Evolutionary conservation across 2,329 filamentous ascomycete species (phyloP).

Genomic region (Penicillium hesseltinei): DNA sequence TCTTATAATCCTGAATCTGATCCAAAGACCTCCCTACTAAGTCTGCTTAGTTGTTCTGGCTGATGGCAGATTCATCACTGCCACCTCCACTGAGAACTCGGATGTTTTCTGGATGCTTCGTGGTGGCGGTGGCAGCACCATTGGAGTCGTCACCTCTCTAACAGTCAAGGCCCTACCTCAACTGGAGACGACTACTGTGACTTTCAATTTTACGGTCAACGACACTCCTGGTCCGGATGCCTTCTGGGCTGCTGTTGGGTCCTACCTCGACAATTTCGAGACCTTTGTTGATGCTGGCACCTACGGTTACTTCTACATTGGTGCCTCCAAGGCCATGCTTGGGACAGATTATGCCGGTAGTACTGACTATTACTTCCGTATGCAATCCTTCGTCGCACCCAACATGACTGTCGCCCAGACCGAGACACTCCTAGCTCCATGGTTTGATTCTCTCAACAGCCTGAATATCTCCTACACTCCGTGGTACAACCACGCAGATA

Average conservation of each 20-base stretch:
- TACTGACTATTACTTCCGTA: slow-evolving; percentile 27
- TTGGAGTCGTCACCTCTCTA: slow-evolving; percentile 46
- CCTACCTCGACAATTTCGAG: slow-evolving; percentile 23
- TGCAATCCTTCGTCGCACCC: slow-evolving; percentile 24
- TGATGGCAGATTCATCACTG: slow-evolving; percentile 22
- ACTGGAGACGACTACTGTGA: slow-evolving; percentile 22
- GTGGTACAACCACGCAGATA: slow-evolving; percentile 23
- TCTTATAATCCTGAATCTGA: not conserved
- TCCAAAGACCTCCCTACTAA: not conserved
- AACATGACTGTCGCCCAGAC: slow-evolving; percentile 24
- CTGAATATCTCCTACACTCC: slow-evolving; percentile 21
- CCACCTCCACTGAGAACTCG: slow-evolving; percentile 19
- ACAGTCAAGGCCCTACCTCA: slow-evolving; percentile 23
- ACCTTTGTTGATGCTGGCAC: slow-evolving; percentile 22
- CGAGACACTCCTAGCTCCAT: slow-evolving; percentile 18
- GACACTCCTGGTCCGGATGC: slow-evolving; percentile 17
- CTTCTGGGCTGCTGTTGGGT: slow-evolving; percentile 19
- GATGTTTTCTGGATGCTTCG: slow-evolving; percentile 54
- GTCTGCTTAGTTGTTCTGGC: slow-evolving; percentile 7
- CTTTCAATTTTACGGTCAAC: slow-evolving; percentile 23
- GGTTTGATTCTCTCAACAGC: slow-evolving; percentile 20
- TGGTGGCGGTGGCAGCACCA: slow-evolving; percentile 55
- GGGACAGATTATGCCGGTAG: slow-evolving; percentile 19
- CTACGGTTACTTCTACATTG: slow-evolving; percentile 25
- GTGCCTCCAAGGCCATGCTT: slow-evolving; percentile 12